phyloP scores from a whole-genome alignment of 441 rosid genomes.

The Raphanus hybrid region DNA sequence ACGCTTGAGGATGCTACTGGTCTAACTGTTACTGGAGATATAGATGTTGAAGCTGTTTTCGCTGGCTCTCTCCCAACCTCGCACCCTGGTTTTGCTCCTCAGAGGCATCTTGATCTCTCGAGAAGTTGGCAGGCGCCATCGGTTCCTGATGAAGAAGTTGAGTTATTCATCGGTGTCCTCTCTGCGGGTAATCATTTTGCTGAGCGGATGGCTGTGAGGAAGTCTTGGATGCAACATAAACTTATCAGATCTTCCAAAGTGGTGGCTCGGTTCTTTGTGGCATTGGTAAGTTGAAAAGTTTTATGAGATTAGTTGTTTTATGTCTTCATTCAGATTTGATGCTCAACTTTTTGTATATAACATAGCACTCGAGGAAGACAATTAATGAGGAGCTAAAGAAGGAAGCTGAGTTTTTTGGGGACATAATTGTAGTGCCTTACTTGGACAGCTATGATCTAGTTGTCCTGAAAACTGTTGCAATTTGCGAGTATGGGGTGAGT shows the following conservation, averaged over 20 bases:
- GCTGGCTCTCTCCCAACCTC: slow-evolving; percentile 82
- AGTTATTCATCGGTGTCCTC: slow-evolving; percentile 83
- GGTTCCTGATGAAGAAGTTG: slow-evolving; percentile 58
- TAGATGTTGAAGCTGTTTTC: slow-evolving; percentile 74
- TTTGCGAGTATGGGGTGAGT: slow-evolving; percentile 78
- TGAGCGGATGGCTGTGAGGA: slow-evolving; percentile 96
- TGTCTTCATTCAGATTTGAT: background rate
- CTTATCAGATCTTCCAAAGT: slow-evolving; percentile 81
- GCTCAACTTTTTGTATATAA: slow-evolving; percentile 17
- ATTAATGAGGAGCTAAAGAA: slow-evolving; percentile 66
- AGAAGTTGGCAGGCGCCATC: slow-evolving; percentile 79
- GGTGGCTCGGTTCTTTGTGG: slow-evolving; percentile 88
- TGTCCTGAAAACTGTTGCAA: slow-evolving; percentile 75
- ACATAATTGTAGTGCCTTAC: slow-evolving; percentile 69
- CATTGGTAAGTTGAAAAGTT: slow-evolving; percentile 48
- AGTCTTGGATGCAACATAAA: slow-evolving; percentile 91
- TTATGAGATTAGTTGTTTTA: background rate
- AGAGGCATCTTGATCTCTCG: slow-evolving; percentile 77
- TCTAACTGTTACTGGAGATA: slow-evolving; percentile 74
- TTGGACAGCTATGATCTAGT: slow-evolving; percentile 78
- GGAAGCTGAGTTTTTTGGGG: slow-evolving; percentile 71
- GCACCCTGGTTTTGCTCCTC: slow-evolving; percentile 84
- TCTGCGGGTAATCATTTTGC: slow-evolving; percentile 95
- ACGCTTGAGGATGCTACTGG: slow-evolving; percentile 99
- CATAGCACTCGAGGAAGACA: slow-evolving; percentile 62